Evolutionary conservation across 2,329 filamentous ascomycete species (phyloP).

Genomic region (Sarocladiaceae sp.): DNA sequence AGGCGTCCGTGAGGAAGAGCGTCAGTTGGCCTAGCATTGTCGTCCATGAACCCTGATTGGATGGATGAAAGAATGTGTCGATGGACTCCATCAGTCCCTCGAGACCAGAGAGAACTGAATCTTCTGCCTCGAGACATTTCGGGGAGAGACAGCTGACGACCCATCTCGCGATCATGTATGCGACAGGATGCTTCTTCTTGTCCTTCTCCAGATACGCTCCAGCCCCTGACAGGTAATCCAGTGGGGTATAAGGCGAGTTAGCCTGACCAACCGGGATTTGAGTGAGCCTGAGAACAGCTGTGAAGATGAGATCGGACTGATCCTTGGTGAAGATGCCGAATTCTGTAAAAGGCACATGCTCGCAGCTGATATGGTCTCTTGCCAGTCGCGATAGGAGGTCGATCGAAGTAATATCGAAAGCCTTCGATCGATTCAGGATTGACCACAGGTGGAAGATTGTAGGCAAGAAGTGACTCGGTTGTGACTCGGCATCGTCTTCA

Average conservation of each 20-base stretch:
- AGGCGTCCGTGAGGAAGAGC: slow-evolving; percentile 90
- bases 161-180: slow-evolving; percentile 90
- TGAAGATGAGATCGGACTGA: slow-evolving; percentile 90
- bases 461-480: slow-evolving; percentile 83
- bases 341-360: slow-evolving; percentile 74
- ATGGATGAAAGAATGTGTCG: slow-evolving; percentile 98
- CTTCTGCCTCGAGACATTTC: slow-evolving; percentile 67
- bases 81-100: slow-evolving; percentile 92
- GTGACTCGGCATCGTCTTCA: slow-evolving; percentile 66
- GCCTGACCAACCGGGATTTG: slow-evolving; percentile 97
- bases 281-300: slow-evolving; percentile 79
- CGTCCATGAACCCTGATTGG: slow-evolving; percentile 91
- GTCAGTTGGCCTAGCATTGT: slow-evolving; percentile 85
- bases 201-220: slow-evolving; percentile 89
- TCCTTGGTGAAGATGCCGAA: slow-evolving; percentile 90
- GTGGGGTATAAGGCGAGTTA: slow-evolving; percentile 82
- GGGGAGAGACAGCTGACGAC: slow-evolving; percentile 92
- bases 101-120: slow-evolving; percentile 77
- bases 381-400: slow-evolving; percentile 87
- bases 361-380: slow-evolving; percentile 72
- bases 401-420: slow-evolving; percentile 80
- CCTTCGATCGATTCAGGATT: slow-evolving; percentile 81
- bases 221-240: slow-evolving; percentile 80
- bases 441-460: slow-evolving; percentile 98
- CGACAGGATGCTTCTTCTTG: slow-evolving; percentile 84